Conservation (phyloP, 306 rosid species). For the Vigna hirtella region DNA sequence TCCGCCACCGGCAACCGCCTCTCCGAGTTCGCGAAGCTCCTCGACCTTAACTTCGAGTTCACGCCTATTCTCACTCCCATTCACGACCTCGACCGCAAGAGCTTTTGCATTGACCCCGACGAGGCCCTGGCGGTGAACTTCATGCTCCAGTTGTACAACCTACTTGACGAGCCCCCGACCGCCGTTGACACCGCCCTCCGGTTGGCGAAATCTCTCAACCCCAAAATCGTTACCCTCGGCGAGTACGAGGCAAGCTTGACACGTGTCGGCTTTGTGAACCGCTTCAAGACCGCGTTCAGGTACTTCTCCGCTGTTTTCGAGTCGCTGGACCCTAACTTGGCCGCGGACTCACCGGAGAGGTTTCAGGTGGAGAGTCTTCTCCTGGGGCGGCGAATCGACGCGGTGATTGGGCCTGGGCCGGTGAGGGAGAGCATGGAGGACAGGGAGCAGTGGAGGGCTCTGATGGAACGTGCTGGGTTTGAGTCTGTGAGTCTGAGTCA, state of each 20-base stretch:
- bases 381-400: conserved; percentile 71
- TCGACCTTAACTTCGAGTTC: conserved; percentile 73
- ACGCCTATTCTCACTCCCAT: conserved; percentile 78
- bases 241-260: conserved; percentile 84
- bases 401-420: conserved; percentile 56
- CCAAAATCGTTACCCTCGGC: conserved; percentile 79
- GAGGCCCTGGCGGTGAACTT: conserved; percentile 86
- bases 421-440: conserved; percentile 77
- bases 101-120: conserved; percentile 64
- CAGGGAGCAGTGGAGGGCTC: conserved; percentile 72
- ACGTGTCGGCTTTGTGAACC: conserved; percentile 58
- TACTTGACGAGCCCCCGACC: conserved; percentile 67
- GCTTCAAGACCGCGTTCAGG: conserved; percentile 74
- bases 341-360: conserved; percentile 72
- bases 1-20: conserved; percentile 83
- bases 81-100: conserved; percentile 58
- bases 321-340: conserved; percentile 77
- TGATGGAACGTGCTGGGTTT: conserved; percentile 79
- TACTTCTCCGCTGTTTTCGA: conserved; percentile 83
- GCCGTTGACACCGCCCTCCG: conserved; percentile 63
- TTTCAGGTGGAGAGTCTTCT: conserved; percentile 69
- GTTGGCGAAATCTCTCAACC: conserved; percentile 79
- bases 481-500: conserved; percentile 75
- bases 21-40: conserved; percentile 76
- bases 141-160: conserved; percentile 89